These are phyloP conservation scores for Arthroderma uncinatum DNA, from an alignment of 2,329 filamentous ascomycete genomes.

Conservation along the genomic window DNA sequence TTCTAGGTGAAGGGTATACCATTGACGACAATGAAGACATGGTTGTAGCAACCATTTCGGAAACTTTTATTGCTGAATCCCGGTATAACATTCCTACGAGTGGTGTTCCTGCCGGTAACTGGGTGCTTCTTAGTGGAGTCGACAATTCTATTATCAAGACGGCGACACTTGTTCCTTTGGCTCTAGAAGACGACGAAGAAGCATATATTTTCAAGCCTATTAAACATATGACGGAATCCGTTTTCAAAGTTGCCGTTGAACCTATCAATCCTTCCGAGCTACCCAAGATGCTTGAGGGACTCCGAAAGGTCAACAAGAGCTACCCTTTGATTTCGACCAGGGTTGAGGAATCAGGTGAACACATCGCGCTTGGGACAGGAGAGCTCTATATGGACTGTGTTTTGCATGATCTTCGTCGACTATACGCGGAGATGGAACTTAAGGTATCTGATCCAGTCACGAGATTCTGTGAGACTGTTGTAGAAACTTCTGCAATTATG, in stretches of 20 bases:
- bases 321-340: slow-evolving; percentile 94
- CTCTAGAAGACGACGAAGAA: slow-evolving; percentile 75
- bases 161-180: slow-evolving; percentile 73
- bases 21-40: slow-evolving; percentile 98
- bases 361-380: slow-evolving; percentile 86
- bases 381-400: slow-evolving; percentile 99
- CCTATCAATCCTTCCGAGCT: slow-evolving; percentile 96
- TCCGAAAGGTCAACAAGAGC: slow-evolving; percentile 95
- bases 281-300: slow-evolving; percentile 95
- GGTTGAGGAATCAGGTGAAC: slow-evolving; percentile 94
- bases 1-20: slow-evolving; percentile 90
- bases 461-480: slow-evolving; percentile 93
- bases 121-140: slow-evolving; percentile 81
- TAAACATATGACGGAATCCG: slow-evolving; percentile 89
- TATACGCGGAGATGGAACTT: slow-evolving; percentile 99
- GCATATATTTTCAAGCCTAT: slow-evolving; percentile 92
- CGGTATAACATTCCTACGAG: slow-evolving; percentile 86
- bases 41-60: slow-evolving; percentile 69
- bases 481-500: slow-evolving; percentile 93
- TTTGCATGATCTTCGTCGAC: slow-evolving; percentile 75
- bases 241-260: slow-evolving; percentile 95
- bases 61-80: slow-evolving; percentile 84
- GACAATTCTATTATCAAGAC: slow-evolving; percentile 99
- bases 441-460: slow-evolving; percentile 98
- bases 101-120: slow-evolving; percentile 86